Conservation (phyloP, 345 rosid genomes). For the Moricandia arvensis region DNA sequence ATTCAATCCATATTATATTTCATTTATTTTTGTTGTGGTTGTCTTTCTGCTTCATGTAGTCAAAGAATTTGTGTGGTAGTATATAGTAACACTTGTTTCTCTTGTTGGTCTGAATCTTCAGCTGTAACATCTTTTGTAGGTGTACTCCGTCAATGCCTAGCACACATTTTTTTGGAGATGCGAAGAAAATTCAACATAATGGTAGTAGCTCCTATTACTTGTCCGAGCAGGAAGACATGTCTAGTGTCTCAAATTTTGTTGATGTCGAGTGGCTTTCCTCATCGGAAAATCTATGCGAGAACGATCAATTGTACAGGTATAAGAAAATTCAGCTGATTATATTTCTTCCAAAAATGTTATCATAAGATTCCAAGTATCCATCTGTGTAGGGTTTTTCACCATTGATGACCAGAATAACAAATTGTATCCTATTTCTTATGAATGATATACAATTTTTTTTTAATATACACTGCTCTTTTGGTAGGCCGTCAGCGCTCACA, state of each 20-base stretch:
- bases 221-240: slow-evolving; percentile 63
- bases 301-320: slow-evolving; percentile 83
- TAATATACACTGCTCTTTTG: slow-evolving; percentile 3
- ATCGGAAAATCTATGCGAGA: slow-evolving; percentile 85
- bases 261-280: slow-evolving; percentile 95
- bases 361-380: neutral
- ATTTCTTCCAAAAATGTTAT: neutral
- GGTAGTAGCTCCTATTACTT: slow-evolving; percentile 55
- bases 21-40: slow-evolving; percentile 14
- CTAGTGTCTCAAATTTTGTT: slow-evolving; percentile 82
- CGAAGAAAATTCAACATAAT: slow-evolving; percentile 48
- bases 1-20: neutral
- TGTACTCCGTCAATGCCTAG: slow-evolving; percentile 74
- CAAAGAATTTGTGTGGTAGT: neutral
- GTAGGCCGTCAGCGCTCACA: slow-evolving; percentile 64
- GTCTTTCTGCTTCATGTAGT: slow-evolving; percentile 9
- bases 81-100: neutral
- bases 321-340: neutral
- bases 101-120: slow-evolving; percentile 14
- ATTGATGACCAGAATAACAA: slow-evolving; percentile 6
- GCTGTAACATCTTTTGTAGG: slow-evolving; percentile 39
- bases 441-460: neutral
- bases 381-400: neutral
- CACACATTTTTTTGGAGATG: slow-evolving; percentile 72
- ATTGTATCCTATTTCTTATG: neutral